phyloP scores from a whole-genome alignment of 352 stramenopile genomes.

The Pythium graminicola region DNA sequence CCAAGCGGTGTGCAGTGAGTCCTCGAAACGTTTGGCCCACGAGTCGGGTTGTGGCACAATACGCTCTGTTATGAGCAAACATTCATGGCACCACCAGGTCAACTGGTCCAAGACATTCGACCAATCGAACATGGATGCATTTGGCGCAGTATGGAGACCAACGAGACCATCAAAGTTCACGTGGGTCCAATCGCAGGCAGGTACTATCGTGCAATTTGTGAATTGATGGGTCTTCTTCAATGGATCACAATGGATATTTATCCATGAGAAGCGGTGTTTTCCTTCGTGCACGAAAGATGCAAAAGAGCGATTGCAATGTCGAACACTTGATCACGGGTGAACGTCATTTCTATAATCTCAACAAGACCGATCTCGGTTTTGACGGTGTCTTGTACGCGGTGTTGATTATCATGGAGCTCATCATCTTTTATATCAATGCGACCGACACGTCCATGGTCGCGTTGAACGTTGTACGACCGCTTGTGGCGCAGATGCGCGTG shows the following conservation, averaged over 20 bases:
- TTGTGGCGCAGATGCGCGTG: conserved; percentile 3
- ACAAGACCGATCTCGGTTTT: conserved; percentile 15
- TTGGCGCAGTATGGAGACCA: conserved; percentile 9
- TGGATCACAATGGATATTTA: conserved; percentile 24
- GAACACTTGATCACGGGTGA: conserved; percentile 3
- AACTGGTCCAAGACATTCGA: background rate
- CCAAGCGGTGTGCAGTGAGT: conserved; percentile 3
- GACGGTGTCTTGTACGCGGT: conserved; percentile 22
- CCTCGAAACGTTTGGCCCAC: conserved; percentile 10
- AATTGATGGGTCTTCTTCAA: conserved; percentile 18
- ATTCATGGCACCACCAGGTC: background rate
- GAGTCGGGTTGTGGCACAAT: conserved; percentile 15
- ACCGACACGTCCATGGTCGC: conserved; percentile 18
- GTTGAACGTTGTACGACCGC: conserved; percentile 17
- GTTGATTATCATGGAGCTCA: conserved; percentile 17
- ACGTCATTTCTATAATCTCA: background rate
- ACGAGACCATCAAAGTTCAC: conserved; percentile 12
- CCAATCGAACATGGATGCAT: conserved; percentile 20
- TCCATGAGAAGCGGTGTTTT: conserved; percentile 14
- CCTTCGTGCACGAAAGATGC: conserved; percentile 10
- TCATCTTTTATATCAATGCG: conserved; percentile 22
- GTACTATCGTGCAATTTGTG: conserved; percentile 17
- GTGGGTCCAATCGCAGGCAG: conserved; percentile 7
- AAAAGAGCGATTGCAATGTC: conserved; percentile 14
- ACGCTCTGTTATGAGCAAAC: conserved; percentile 21